Conservation (phyloP, 352 stramenopile species). For the Phytopythium oedochilum region DNA sequence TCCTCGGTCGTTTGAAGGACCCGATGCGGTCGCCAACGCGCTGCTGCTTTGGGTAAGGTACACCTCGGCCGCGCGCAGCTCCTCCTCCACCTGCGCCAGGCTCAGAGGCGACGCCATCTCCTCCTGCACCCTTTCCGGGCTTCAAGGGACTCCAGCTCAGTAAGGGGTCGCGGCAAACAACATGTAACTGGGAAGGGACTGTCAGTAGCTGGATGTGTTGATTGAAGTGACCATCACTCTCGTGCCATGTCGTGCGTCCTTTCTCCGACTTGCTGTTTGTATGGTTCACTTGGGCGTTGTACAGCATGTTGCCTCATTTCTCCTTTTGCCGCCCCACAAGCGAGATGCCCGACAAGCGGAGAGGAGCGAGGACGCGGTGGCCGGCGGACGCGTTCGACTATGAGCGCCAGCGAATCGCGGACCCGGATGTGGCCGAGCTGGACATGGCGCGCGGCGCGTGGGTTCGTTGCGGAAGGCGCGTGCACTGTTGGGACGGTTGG, state of each 20-base stretch:
- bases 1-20: not conserved
- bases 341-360: not conserved
- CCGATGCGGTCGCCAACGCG: not conserved
- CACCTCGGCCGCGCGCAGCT: constrained; percentile 52
- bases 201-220: not conserved
- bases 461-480: constrained; percentile 46
- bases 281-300: not conserved
- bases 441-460: constrained; percentile 39
- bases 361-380: constrained; percentile 19
- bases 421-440: constrained; percentile 29
- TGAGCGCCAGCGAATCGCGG: constrained; percentile 22
- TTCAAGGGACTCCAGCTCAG: no score
- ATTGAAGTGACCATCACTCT: constrained; percentile 63
- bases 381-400: constrained; percentile 48
- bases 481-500: not conserved
- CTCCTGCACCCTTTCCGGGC: not conserved
- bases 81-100: constrained; percentile 59
- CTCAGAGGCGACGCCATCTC: constrained; percentile 21
- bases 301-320: constrained; percentile 2
- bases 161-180: not conserved
- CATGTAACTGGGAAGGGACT: no score
- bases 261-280: constrained; percentile 20
- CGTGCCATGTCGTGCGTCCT: not conserved
- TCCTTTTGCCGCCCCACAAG: not conserved
- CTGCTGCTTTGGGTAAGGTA: constrained; percentile 29